phyloP scores from a whole-genome alignment of 805 yeast species.

The Candida alai region DNA sequence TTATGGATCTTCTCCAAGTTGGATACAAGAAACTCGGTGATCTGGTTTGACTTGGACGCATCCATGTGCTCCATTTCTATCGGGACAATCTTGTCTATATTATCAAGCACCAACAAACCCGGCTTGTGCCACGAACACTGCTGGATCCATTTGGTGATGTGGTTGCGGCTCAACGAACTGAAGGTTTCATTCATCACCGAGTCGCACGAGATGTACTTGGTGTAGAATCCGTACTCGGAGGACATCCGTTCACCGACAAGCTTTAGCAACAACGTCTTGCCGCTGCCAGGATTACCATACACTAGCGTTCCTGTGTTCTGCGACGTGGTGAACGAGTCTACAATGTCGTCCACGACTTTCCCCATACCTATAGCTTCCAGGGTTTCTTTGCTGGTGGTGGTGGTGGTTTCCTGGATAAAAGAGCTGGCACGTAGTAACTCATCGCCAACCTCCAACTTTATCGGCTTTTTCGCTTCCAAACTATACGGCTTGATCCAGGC shows the following conservation, averaged over 20 bases:
- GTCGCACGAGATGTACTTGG: conserved; percentile 53
- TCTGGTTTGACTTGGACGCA: conserved; percentile 56
- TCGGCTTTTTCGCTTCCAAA: conserved; percentile 23
- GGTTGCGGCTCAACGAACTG: conserved; percentile 41
- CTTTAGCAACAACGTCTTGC: conserved; percentile 60
- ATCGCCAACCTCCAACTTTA: conserved; percentile 47
- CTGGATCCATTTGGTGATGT: conserved; percentile 42
- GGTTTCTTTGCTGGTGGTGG: conserved; percentile 8
- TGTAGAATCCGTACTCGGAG: conserved; percentile 37
- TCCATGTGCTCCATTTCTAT: conserved; percentile 62
- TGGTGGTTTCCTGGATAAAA: conserved; percentile 23
- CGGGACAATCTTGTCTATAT: conserved; percentile 67
- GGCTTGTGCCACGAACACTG: conserved; percentile 76
- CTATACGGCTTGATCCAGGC: conserved; percentile 41
- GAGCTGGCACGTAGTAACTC: conserved; percentile 45
- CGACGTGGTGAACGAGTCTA: conserved; percentile 38
- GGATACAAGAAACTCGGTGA: conserved; percentile 55
- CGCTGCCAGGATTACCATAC: conserved; percentile 77
- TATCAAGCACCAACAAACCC: conserved; percentile 69
- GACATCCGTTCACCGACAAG: conserved; percentile 37
- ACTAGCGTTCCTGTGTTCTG: conserved; percentile 55
- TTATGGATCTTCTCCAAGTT: conserved; percentile 41
- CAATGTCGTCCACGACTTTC: conserved; percentile 33
- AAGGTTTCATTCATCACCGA: conserved; percentile 52
- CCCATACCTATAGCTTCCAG: conserved; percentile 56